Percentiles rank a stretch among this genome's conserved stretches.
These are phyloP conservation scores for Gynostemma pentaphyllum DNA, from an alignment of 306 rosid species.

Conservation along the genomic window DNA sequence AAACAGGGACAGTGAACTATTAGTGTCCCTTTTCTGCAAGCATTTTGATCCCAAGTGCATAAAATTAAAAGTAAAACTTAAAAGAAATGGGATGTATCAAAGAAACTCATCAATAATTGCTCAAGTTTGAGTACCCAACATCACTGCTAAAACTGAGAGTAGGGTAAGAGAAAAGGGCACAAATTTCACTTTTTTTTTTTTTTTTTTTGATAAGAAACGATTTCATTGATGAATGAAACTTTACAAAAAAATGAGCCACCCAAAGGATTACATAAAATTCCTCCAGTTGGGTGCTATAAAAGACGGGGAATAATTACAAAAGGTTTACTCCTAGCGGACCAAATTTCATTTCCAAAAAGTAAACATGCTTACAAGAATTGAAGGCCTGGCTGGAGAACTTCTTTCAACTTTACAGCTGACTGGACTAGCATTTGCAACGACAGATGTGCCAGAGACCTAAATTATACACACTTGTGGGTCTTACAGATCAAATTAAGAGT, in stretches of 20 bases:
- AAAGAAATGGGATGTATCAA: background rate
- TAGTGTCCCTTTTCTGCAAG: background rate
- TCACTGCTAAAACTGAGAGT: background rate
- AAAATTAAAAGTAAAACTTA: background rate
- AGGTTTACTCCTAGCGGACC: no score
- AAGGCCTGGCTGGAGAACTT: slow-evolving; percentile 66
- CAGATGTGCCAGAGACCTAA: slow-evolving; percentile 55
- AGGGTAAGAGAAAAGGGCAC: background rate
- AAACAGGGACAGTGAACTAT: background rate
- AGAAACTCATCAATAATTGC: background rate
- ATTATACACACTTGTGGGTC: background rate
- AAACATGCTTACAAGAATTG: slow-evolving; percentile 43
- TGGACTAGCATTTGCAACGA: slow-evolving; percentile 36
- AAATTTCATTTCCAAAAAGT: background rate
- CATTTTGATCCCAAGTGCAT: background rate
- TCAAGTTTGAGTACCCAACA: background rate
- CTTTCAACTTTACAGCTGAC: slow-evolving; percentile 70
- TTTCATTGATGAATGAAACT: no score
- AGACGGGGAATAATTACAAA: no score
- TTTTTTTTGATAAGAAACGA: no score
- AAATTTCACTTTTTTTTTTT: no score
- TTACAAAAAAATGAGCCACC: no score
- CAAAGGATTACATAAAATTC: no score
- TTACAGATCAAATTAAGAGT: slow-evolving; percentile 8
- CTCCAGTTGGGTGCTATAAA: no score